Evolutionary conservation across 179 eudicot species (phyloP).

Genomic region (Gypsophila paniculata): DNA sequence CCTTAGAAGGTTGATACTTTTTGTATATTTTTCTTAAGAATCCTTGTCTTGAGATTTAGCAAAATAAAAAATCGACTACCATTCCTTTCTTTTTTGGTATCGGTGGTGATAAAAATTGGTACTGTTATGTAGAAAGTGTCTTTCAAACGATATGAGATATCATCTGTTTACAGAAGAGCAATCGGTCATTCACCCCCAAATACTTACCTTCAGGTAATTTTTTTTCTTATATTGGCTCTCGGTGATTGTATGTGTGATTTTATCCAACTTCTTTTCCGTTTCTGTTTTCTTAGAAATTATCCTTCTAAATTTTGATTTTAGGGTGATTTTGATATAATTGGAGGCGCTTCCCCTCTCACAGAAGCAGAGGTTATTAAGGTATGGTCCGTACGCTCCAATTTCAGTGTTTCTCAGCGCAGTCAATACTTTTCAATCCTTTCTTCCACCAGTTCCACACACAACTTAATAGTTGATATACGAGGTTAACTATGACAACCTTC

Average conservation of each 20-base stretch:
- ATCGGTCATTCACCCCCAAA: slow-evolving; percentile 87
- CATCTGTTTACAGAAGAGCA: slow-evolving; percentile 81
- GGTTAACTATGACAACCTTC: neutral
- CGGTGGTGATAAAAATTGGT: slow-evolving; percentile 7
- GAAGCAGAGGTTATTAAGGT: slow-evolving; percentile 96
- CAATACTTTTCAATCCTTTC: neutral
- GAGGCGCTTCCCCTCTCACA: slow-evolving; percentile 82
- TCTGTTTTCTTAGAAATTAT: slow-evolving; percentile 8
- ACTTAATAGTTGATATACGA: neutral
- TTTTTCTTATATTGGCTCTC: neutral
- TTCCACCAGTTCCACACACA: neutral
- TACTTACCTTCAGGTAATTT: slow-evolving; percentile 73
- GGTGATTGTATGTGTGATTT: neutral
- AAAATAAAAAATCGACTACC: neutral
- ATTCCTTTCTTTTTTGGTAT: neutral
- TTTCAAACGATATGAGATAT: slow-evolving; percentile 84
- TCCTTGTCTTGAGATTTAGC: neutral
- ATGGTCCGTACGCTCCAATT: slow-evolving; percentile 10
- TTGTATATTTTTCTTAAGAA: neutral
- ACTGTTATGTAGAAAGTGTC: slow-evolving; percentile 52
- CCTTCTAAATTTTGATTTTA: slow-evolving; percentile 19
- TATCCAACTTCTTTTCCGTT: neutral
- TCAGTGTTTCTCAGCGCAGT: neutral
- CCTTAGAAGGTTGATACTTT: slow-evolving; percentile 9
- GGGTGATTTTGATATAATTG: slow-evolving; percentile 96